Evolutionary conservation across 2,329 filamentous ascomycete genomes (phyloP).

Genomic region (Diaporthe eres): DNA sequence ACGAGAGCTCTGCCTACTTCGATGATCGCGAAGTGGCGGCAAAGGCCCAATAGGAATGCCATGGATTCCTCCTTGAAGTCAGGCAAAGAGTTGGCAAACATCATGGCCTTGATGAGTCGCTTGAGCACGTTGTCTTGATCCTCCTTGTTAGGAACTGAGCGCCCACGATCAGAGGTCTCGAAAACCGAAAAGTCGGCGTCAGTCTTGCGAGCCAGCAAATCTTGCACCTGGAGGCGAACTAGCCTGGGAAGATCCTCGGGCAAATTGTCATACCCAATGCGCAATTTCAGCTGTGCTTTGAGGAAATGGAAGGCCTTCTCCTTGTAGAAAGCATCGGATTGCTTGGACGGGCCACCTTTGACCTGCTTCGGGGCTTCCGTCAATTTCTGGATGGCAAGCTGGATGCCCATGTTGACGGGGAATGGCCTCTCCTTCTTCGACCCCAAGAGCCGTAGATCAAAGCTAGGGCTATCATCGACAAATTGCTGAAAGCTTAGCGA

Average conservation of each 20-base stretch:
- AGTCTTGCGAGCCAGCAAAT: conserved; percentile 80
- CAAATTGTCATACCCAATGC: conserved; percentile 87
- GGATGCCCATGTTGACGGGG: conserved; percentile 86
- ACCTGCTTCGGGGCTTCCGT: conserved; percentile 80
- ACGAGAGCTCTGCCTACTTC: conserved; percentile 90
- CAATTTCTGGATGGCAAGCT: conserved; percentile 89
- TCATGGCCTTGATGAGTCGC: conserved; percentile 88
- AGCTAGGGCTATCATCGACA: conserved; percentile 88
- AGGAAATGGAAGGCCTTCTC: conserved; percentile 91
- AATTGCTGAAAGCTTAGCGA: conserved; percentile 87
- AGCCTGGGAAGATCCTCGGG: conserved; percentile 91
- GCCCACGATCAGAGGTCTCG: conserved; percentile 81
- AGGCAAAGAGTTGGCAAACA: conserved; percentile 86
- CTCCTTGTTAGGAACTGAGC: conserved; percentile 88
- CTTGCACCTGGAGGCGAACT: conserved; percentile 90
- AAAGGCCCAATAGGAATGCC: conserved; percentile 83
- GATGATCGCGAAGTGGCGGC: conserved; percentile 89
- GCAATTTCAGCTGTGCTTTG: conserved; percentile 89
- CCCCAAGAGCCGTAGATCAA: conserved; percentile 90
- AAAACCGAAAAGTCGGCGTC: conserved; percentile 80
- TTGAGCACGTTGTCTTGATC: conserved; percentile 86
- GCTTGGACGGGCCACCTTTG: conserved; percentile 66
- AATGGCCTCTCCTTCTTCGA: conserved; percentile 92
- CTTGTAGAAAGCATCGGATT: conserved; percentile 88
- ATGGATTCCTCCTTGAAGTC: conserved; percentile 84